Base-by-base conservation (phyloP, 2,329 filamentous ascomycete species). In the Emergomyces africanus region DNA sequence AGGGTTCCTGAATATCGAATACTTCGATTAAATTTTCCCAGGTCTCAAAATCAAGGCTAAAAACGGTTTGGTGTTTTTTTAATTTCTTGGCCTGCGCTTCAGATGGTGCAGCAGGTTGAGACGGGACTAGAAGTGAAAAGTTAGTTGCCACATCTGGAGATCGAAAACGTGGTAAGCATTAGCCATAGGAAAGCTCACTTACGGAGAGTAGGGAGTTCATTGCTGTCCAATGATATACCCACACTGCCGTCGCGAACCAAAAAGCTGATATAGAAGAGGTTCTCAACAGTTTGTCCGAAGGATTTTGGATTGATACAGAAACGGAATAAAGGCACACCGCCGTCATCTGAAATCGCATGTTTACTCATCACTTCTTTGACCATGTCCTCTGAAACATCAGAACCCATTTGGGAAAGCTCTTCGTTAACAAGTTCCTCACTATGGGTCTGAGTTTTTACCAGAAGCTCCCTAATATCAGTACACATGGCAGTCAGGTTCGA, bases 251-350 rank as follows among this genome's bases (percentile, higher is more conserved):
- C 94, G 60, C 89, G 84, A 61, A 97, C 90, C 61, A 99, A 76
- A 69, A 99, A 99, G 70, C 89, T 95, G 65, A 96, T 83, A 70
- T 97, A 97, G 72, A 99, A 99, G 66, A 99, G 79, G 67, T 99
- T 99, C 71, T 99, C 94, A 6, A 99, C 85, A 0, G 90, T 96
- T 72, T 99, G 94, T 0, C 89, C 89, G 67, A 97, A 99, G 0
- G 90, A 95, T 44, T 77, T 77, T 0, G 94, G 94, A 66, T 99
- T 96, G 63, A 97, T 82, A 46, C 90, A 89, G 65, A 96, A 97
- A 57, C 87, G 84, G 71, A 96, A 87, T 14, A 96, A 74, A 55
- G 88, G 84, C 3, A 96, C 82, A 18, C 89, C 88, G 1, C 85
- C 85, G 1, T 84, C 84, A 20, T 80, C 78, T 14, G 84, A 81